phyloP scores from a whole-genome alignment of 2,329 filamentous ascomycete species.

The Sarocladiaceae sp. region DNA sequence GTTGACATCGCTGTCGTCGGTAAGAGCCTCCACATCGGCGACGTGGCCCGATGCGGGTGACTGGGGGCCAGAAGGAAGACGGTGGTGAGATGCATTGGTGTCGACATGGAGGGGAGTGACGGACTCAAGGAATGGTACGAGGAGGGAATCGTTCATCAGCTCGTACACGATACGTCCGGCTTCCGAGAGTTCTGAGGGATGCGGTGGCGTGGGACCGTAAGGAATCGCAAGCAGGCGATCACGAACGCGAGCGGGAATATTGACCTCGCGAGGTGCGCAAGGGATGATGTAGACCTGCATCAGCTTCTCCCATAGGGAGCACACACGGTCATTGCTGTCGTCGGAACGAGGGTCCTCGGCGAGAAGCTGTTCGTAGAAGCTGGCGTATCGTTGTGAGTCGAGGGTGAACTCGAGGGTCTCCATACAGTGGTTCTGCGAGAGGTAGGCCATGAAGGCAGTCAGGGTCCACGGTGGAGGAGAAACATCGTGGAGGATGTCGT shows the following conservation, averaged over 20 bases:
- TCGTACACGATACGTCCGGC: conserved; percentile 88
- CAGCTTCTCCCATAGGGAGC: conserved; percentile 78
- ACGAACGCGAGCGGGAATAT: conserved; percentile 78
- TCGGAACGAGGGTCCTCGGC: conserved; percentile 29
- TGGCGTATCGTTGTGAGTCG: conserved; percentile 79
- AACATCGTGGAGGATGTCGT: conserved; percentile 81
- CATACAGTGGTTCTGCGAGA: conserved; percentile 94
- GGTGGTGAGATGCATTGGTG: conserved; percentile 25
- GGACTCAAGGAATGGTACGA: conserved; percentile 83
- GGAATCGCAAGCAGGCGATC: conserved; percentile 63
- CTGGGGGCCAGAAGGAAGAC: conserved; percentile 18
- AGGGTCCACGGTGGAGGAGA: conserved; percentile 86
- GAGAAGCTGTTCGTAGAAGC: conserved; percentile 43
- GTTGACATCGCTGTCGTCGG: conserved; percentile 60
- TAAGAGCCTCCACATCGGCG: conserved; percentile 47
- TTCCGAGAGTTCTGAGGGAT: conserved; percentile 69
- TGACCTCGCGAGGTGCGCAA: conserved; percentile 80
- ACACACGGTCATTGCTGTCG: conserved; percentile 58
- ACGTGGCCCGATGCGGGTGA: conserved; percentile 40
- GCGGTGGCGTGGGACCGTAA: conserved; percentile 56
- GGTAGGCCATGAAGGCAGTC: conserved; percentile 89
- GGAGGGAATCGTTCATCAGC: conserved; percentile 93
- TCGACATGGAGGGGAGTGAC: conserved; percentile 34
- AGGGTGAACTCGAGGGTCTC: conserved; percentile 96
- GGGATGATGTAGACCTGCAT: conserved; percentile 86